Evolutionary conservation across 2,329 filamentous ascomycete genomes (phyloP), one percentile per base, ranked within the genome.

Genomic region (Neonectria hederae): DNA sequence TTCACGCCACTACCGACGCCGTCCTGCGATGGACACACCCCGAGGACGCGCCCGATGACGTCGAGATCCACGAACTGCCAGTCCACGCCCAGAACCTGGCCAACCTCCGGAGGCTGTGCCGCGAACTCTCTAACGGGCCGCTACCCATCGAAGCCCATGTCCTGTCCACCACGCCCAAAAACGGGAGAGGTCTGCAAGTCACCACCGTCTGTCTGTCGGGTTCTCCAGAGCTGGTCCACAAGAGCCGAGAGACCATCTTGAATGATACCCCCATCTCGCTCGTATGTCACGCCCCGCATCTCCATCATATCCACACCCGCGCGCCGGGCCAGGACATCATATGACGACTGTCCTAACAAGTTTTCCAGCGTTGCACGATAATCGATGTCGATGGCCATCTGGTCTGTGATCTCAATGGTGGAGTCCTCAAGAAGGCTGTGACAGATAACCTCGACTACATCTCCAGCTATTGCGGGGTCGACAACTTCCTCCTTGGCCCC

Each of bases 21-120:
- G 90, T 97, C 69, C 87, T 95, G 70, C 90, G 93, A 78, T 99
- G 96, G 96, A 96, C 93, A 54, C 95, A 97, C 79, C 92, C 95
- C 67, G 92, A 93, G 77, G 93, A 92, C 72, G 92, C 92, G 59
- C 89, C 92, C 65, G 93, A 97, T 75, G 91, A 92, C 72, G 90
- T 93, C 61, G 92, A 93, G 49, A 90, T 94, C 62, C 90, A 97
- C 82, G 92, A 97, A 76, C 84, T 99, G 66, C 96, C 96, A n/a
- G 90, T 97, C 24, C 96, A 99, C 78, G 88, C 89, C 63, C 90
- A 92, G 77, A 97, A 97, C 76, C 88, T 98, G 66, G 89, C 91
- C 75, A 89, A 90, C 70, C 83, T 99, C 73, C 87, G 90, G 72
- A 89, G 87, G 72, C 82, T 97, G 76, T 99, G 96, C 82, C 88